Evolutionary conservation across 768 basidiomycete species (phyloP), one percentile per base, ranked within the genome.

Genomic region (Trametes punicea): DNA sequence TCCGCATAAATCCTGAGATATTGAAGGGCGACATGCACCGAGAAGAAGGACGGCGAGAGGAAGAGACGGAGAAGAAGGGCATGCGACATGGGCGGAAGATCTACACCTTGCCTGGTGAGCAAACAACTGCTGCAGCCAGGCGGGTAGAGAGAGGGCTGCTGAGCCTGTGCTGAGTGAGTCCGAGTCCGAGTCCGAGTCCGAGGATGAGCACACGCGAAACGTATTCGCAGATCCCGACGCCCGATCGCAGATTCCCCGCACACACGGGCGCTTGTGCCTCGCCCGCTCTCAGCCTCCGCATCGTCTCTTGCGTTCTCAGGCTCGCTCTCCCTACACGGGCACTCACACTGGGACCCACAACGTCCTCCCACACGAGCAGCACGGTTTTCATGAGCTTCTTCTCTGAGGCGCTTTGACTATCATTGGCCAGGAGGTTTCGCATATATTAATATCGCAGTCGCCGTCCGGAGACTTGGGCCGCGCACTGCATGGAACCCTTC

Each of bases 31-130:
- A 95, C 88, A 76, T 95, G 90, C 52, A 96, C 89, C 10, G 89
- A 90, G 75, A 97, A 98, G 77, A 91, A 98, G 31, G 85, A 85
- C 4, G 91, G 88, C 18, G 91, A 93, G 55, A 95, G 85, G 70
- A 97, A 96, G 46, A 98, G 85, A 27, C 94, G 87, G 51, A 98
- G 82, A 49, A 95, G 86, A 58, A 93, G 78, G 42, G 84, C 90
- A 88, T 93, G 89, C 63, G 87, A 89, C 73, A 73, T 71, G 51
- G 30, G 46, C 34, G 23, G 48, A 25, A 44, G 5, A 25, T 2
- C 23, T 1, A 44, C 23, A 16, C 42, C 7, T 26, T 21, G 23
- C 42, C 16, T 8, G 29, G 18, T 16, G 29, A 20, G 45, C 34
- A 27, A 30, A 15, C 36, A n/a, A 46, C 44, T 33, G 45, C 46